These are phyloP conservation scores for Misopates orontium DNA, from an alignment of 257 asterid species.

Conservation along the genomic window DNA sequence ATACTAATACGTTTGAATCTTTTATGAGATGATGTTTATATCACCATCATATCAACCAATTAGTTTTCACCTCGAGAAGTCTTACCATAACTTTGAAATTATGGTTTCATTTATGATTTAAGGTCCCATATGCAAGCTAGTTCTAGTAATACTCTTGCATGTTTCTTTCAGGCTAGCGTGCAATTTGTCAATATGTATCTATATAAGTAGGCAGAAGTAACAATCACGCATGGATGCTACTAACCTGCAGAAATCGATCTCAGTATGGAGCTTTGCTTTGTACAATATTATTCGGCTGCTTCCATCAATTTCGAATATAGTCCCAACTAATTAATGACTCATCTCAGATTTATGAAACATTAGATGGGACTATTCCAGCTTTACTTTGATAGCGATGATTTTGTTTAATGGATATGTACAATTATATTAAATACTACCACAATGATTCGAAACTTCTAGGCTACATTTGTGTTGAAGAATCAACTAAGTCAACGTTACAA, in stretches of 20 bases:
- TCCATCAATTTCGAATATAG: slow-evolving; percentile 21
- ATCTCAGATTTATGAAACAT: not conserved
- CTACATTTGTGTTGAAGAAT: no score
- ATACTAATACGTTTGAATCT: no score
- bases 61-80: no score
- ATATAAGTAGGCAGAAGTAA: slow-evolving; percentile 26
- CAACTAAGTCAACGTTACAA: no score
- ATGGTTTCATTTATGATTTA: slow-evolving; percentile 3
- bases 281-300: slow-evolving; percentile 26
- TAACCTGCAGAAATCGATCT: slow-evolving; percentile 26
- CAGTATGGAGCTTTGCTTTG: slow-evolving; percentile 11
- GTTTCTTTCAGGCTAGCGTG: slow-evolving; percentile 28
- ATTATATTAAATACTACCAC: no score
- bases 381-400: slow-evolving; percentile 34
- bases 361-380: slow-evolving; percentile 44
- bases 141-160: slow-evolving; percentile 25
- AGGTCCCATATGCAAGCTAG: slow-evolving; percentile 36
- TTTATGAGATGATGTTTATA: no score
- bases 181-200: slow-evolving; percentile 28
- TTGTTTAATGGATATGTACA: not conserved
- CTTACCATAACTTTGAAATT: not conserved
- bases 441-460: no score
- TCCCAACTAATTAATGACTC: not conserved
- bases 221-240: slow-evolving; percentile 37
- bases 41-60: no score